Evolutionary conservation across 2,329 filamentous ascomycete species (phyloP), one percentile per base, ranked within the genome.

Genomic region (Alternaria triticina): DNA sequence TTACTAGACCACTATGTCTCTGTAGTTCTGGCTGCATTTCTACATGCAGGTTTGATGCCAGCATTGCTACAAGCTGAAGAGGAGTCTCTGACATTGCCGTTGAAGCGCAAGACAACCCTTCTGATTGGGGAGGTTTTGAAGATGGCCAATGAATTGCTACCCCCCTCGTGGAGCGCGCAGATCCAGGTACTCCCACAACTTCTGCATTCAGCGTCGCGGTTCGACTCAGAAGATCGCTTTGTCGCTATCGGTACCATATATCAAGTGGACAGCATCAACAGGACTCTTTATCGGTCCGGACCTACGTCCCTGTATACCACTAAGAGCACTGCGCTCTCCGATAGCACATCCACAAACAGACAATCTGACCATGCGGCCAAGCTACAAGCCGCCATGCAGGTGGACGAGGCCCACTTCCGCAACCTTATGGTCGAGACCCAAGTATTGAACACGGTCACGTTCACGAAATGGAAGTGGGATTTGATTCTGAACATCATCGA

Each of bases 381-480:
- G 65, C 76, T 74, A 8, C 88, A 89, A 70, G 81, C 88, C 51
- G 87, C 84, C 55, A 85, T 87, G 57, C 82, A 86, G 25, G 87
- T 91, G 81, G 89, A 91, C 67, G 88, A 90, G 71, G 84, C 84
- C 1, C 85, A 86, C 58, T 91, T 91, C 70, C 84, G 88, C 45
- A 85, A 84, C 58, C 82, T 88, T 27, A 86, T 91, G 74, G 78
- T 94, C 17, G 92, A 98, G 64, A 96, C 93, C 5, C 90, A 93
- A 58, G 93, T 99, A 3, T 83, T 98, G 49, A 92, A 91, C 66
- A 96, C 92, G 64, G 93, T 93, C 65, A 97, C 97, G 71, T 97
- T 92, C 74, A 85, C 89, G 43, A 99, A 99, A 78, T 99, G 96
- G 96, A 95, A 97, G 76, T 99, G 96, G 96, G 93, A 97, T 65